Percentiles rank a stretch among this genome's conserved stretches.
Conservation (phyloP, 352 stramenopile species). For the Phytophthora constricta region DNA sequence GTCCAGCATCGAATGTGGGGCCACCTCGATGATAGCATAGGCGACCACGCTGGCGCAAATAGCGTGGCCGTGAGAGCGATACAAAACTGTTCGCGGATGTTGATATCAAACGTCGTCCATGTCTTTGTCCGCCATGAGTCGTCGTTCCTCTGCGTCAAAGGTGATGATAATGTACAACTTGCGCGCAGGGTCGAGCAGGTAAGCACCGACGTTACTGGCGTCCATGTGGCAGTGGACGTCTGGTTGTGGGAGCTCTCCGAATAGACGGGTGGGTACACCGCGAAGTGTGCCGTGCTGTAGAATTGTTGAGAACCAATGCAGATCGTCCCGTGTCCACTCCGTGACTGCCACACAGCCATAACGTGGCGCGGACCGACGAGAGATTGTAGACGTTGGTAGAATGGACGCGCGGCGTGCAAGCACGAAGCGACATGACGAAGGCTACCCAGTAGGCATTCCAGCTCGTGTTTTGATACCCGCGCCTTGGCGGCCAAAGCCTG, state of each 20-base stretch:
- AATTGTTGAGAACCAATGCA: background rate
- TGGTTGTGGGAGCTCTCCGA: background rate
- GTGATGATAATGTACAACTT: background rate
- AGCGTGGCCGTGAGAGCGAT: background rate
- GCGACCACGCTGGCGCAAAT: background rate
- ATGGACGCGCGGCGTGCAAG: background rate
- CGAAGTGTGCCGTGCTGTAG: background rate
- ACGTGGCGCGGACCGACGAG: background rate
- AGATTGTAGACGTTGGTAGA: background rate
- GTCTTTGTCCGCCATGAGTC: too few relatives aligned
- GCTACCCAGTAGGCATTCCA: too few relatives aligned
- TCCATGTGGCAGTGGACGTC: background rate
- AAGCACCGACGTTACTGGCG: background rate
- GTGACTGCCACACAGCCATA: background rate
- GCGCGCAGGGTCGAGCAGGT: background rate
- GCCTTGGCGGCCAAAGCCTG: too few relatives aligned
- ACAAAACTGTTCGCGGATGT: background rate
- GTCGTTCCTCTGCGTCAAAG: background rate
- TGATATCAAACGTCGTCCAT: background rate
- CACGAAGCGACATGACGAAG: too few relatives aligned
- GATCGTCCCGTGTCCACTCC: background rate
- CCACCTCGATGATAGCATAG: background rate
- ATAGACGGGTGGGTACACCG: background rate
- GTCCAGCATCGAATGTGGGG: slow-evolving; percentile 9
- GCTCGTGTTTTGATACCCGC: background rate